Base-by-base conservation (phyloP, 805 yeast species). In the Lipomyces yamanashiensis region DNA sequence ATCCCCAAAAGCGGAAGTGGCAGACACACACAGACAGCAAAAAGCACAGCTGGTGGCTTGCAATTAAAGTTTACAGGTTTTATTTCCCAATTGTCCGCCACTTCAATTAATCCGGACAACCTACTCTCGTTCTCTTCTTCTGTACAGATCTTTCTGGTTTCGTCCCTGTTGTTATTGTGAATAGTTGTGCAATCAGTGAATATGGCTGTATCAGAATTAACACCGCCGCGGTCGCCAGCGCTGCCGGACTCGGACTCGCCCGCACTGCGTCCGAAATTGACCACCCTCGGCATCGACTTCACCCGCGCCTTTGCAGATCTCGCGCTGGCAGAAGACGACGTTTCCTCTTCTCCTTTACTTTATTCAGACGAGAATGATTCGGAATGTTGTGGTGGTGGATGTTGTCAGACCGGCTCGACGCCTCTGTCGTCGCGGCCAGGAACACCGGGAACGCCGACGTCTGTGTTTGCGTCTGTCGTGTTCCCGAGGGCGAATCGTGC, bases 121-220 rank as follows among this genome's bases (percentile, higher is more conserved):
- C 28, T 28, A 5, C 5, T 28, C 28, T 28, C 28, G 28, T 5
- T 28, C 28, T 28, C 28, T 28, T 69, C 85, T 56, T 76, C 89
- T 66, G 21, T 59, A 13, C 28, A 43, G 19, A 21, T 54, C 19
- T 10, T 39, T 39, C 2, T 39, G n/a, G 7, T 39, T 12, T n/a
- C n/a, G 43, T 13, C 48, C 45, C 19, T 23, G 17, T 36, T 58
- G 43, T n/a, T 40, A 40, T 51, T 39, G 28, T 23, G 47, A 48
- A 23, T 15, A 21, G 19, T 9, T 15, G 39, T 55, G 44, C 28
- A 28, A 28, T 28, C 2, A 28, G 28, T 28, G 28, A 28, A 28
- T 28, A 28, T 19, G 10, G 23, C n/a, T 13, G 12, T 45, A 12
- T 45, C 40, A n/a, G 34, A 55, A 21, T 41, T 56, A 23, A 39